Evolutionary conservation across 345 rosid species (phyloP).

Genomic region (Mallotus nudiflorus): DNA sequence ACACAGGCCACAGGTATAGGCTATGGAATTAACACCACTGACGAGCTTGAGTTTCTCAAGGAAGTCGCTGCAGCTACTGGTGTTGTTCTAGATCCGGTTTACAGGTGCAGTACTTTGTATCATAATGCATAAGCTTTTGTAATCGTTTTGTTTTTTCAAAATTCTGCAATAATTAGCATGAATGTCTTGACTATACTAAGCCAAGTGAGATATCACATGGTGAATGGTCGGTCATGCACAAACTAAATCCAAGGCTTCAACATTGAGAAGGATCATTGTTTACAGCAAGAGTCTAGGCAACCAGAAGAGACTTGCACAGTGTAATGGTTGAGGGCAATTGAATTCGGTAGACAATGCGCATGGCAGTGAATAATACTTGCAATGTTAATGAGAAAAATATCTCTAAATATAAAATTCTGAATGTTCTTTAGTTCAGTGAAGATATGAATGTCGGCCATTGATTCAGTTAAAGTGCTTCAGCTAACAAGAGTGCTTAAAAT

Average conservation of each 20-base stretch:
- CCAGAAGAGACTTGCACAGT: too few species aligned
- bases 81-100: conserved; percentile 84
- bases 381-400: neutral
- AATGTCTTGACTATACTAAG: too few species aligned
- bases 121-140: neutral
- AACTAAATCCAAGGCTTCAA: too few species aligned
- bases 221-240: too few species aligned
- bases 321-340: too few species aligned
- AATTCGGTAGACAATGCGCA: too few species aligned
- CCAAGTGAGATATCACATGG: too few species aligned
- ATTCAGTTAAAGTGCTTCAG: neutral
- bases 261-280: too few species aligned
- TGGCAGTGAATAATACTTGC: too few species aligned
- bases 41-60: conserved; percentile 77
- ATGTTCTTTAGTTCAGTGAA: neutral
- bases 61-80: conserved; percentile 79
- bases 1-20: conserved; percentile 85
- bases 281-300: too few species aligned
- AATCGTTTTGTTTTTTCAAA: neutral
- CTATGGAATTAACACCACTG: conserved; percentile 74
- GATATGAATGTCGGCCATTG: neutral
- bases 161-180: neutral
- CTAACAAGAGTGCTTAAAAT: neutral
- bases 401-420: neutral
- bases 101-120: conserved; percentile 52